Evolutionary conservation across 1,284 basidiomycete species (phyloP).

Genomic region (Fistulinella cinereoalba): DNA sequence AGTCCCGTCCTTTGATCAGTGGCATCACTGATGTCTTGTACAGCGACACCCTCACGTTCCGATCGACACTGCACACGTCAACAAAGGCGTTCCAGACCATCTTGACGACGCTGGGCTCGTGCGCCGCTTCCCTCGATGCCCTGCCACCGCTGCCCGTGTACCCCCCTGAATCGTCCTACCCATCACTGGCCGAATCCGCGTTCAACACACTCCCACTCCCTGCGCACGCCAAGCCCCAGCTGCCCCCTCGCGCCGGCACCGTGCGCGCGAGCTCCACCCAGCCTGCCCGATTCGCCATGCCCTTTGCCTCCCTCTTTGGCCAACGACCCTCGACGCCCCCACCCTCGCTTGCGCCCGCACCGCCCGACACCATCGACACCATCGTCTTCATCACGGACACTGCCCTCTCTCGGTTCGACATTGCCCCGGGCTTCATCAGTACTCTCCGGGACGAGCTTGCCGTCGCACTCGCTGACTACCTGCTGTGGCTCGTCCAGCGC

Average conservation of each 20-base stretch:
- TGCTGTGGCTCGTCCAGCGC: conserved; percentile 66
- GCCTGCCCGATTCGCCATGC: conserved; percentile 52
- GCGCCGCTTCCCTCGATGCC: conserved; percentile 47
- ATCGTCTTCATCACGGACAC: conserved; percentile 53
- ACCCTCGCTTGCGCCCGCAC: conserved; percentile 14
- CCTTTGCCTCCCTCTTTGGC: conserved; percentile 68
- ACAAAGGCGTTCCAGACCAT: conserved; percentile 64
- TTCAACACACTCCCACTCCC: conserved; percentile 66
- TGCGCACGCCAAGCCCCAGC: conserved; percentile 58
- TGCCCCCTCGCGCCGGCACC: conserved; percentile 55
- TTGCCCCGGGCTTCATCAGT: conserved; percentile 59
- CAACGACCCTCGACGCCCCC: conserved; percentile 39
- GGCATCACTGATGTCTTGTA: conserved; percentile 16
- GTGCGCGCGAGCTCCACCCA: conserved; percentile 15
- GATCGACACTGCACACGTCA: conserved; percentile 61
- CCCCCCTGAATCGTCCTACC: conserved; percentile 44
- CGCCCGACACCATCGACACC: too few relatives aligned
- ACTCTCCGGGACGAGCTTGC: conserved; percentile 59
- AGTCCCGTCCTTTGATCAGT: conserved; percentile 20
- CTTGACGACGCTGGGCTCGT: conserved; percentile 45
- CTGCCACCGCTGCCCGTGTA: conserved; percentile 47
- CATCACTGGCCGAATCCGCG: conserved; percentile 49
- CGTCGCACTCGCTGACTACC: conserved; percentile 42
- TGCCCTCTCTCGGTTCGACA: conserved; percentile 52
- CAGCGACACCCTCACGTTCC: conserved; percentile 59